These are phyloP conservation scores for Croton setiger DNA, from an alignment of 441 rosid species.

Conservation along the genomic window DNA sequence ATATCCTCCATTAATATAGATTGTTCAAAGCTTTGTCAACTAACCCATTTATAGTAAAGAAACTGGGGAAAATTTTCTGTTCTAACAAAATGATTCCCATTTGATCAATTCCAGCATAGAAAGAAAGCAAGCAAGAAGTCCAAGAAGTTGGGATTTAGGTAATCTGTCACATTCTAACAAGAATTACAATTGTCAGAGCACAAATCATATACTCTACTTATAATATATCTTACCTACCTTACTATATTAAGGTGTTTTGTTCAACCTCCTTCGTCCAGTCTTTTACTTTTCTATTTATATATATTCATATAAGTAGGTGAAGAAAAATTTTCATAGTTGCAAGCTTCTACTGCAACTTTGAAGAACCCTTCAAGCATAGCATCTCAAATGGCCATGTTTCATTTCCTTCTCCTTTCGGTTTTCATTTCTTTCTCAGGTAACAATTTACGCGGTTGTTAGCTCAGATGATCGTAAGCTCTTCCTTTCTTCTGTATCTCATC, in stretches of 20 bases:
- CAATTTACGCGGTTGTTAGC: too few species aligned
- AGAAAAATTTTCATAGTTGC: not conserved
- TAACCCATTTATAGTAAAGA: not conserved
- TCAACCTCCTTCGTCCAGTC: not conserved
- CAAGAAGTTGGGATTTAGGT: not conserved
- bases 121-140: not conserved
- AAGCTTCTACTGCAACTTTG: not conserved
- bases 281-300: not conserved
- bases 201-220: not conserved
- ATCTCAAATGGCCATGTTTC: conserved; percentile 7
- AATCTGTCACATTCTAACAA: not conserved
- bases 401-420: not conserved
- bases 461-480: too few species aligned
- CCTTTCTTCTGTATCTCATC: too few species aligned
- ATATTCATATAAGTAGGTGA: not conserved
- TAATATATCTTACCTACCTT: conserved; percentile 1
- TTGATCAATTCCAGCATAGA: not conserved
- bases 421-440: conserved; percentile 5
- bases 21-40: too few species aligned
- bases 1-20: not conserved
- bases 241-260: conserved; percentile 6
- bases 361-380: not conserved
- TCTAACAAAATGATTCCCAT: not conserved
- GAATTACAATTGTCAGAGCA: conserved; percentile 2
- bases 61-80: not conserved